These are phyloP conservation scores for Gossypium herbaceum DNA, from an alignment of 345 rosid species.

Conservation along the genomic window DNA sequence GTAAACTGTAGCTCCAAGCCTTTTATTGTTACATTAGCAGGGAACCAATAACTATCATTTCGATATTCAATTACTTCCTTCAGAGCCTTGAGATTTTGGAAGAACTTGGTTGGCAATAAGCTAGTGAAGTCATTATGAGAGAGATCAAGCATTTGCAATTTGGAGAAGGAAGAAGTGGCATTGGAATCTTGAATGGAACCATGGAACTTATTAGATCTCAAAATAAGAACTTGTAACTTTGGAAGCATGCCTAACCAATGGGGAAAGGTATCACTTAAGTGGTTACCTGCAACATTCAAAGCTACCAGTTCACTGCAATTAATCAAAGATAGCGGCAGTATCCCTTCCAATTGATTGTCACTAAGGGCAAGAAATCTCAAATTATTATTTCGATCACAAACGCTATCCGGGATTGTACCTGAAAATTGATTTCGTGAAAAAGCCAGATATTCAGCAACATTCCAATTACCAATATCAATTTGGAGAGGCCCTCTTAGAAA, in stretches of 20 bases:
- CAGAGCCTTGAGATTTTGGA: neutral
- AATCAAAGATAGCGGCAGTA: slow-evolving; percentile 1
- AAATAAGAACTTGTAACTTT: neutral
- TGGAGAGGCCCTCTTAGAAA: no score
- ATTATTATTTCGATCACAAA: no score
- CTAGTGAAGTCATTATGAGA: neutral
- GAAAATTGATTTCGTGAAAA: neutral
- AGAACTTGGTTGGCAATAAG: neutral
- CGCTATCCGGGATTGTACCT: neutral
- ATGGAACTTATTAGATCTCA: neutral
- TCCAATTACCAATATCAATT: no score
- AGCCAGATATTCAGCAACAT: no score
- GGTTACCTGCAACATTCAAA: slow-evolving; percentile 14
- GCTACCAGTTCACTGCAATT: slow-evolving; percentile 5
- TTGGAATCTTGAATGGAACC: neutral
- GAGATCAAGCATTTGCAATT: neutral
- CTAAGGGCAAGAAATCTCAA: no score
- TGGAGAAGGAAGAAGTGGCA: neutral
- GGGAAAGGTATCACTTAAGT: slow-evolving; percentile 4
- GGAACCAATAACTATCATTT: no score
- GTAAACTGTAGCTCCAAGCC: no score
- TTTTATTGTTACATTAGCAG: no score
- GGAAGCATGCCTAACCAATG: neutral
- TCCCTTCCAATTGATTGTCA: no score
- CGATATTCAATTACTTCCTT: no score